A percentile compares a stretch with the other conserved stretches of the same genome.
phyloP scores from a whole-genome alignment of 441 rosid genomes.

The Jatropha podagrica region DNA sequence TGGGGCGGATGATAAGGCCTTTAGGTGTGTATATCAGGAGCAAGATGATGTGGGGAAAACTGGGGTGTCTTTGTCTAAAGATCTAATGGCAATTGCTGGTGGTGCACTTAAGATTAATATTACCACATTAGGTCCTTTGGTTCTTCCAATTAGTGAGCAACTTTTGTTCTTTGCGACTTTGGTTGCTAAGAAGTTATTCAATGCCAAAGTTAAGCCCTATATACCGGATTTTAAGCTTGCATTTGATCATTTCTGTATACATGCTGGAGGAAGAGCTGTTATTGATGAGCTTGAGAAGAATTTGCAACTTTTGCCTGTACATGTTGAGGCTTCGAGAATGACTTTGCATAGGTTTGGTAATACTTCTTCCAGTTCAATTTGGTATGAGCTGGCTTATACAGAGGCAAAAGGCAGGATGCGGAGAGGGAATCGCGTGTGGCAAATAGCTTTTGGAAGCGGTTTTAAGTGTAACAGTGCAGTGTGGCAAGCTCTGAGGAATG shows the following conservation, averaged over 20 bases:
- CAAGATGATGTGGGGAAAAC: constrained; percentile 81
- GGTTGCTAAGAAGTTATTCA: constrained; percentile 59
- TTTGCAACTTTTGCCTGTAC: constrained; percentile 64
- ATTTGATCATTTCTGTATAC: constrained; percentile 86
- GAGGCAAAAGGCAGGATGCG: constrained; percentile 87
- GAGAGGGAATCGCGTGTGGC: constrained; percentile 79
- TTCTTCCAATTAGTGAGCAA: constrained; percentile 90
- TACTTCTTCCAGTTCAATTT: constrained; percentile 91
- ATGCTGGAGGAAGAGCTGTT: constrained; percentile 94
- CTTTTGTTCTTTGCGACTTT: constrained; percentile 68
- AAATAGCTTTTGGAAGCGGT: constrained; percentile 92
- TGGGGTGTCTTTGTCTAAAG: constrained; percentile 86
- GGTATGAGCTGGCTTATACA: constrained; percentile 86
- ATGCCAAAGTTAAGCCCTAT: constrained; percentile 64
- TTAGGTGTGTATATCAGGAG: constrained; percentile 84
- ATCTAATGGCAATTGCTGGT: constrained; percentile 86
- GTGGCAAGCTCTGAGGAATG: constrained; percentile 68
- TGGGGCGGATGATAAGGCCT: constrained; percentile 83
- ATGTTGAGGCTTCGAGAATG: constrained; percentile 92
- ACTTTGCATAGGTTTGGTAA: constrained; percentile 90
- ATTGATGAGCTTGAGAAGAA: constrained; percentile 94
- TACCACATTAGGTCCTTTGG: constrained; percentile 84
- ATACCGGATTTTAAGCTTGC: constrained; percentile 92
- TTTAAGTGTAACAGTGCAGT: constrained; percentile 94
- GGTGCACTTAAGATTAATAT: constrained; percentile 80